phyloP scores from a whole-genome alignment of 1,284 basidiomycete genomes.

The Leccinum insolens region DNA sequence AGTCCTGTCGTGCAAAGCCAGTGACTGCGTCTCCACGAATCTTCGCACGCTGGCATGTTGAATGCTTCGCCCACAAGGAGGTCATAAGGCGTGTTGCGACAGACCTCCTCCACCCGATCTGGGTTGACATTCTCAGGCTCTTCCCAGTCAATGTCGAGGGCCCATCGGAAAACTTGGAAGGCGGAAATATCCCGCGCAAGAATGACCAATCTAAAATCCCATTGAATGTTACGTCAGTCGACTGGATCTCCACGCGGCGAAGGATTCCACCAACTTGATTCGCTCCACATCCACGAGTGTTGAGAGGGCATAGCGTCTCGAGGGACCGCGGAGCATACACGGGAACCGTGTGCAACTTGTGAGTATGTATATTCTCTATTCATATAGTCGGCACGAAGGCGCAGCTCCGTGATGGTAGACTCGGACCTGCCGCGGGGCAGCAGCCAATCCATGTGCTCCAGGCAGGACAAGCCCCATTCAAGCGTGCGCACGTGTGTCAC shows the following conservation, averaged over 20 bases:
- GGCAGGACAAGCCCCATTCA: too few species aligned
- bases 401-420: too few species aligned
- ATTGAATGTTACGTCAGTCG: background rate
- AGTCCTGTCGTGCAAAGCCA: constrained; percentile 16
- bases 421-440: too few species aligned
- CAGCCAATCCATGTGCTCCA: too few species aligned
- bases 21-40: constrained; percentile 14
- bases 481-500: too few species aligned
- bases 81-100: constrained; percentile 10
- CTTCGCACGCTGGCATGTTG: background rate
- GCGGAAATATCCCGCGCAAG: constrained; percentile 17
- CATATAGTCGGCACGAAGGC: too few species aligned
- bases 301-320: background rate
- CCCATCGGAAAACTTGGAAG: constrained; percentile 4
- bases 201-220: constrained; percentile 11
- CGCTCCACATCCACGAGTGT: background rate
- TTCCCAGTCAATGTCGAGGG: constrained; percentile 8
- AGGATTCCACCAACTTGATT: background rate
- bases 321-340: too few species aligned
- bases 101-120: constrained; percentile 9
- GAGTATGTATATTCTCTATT: too few species aligned
- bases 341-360: too few species aligned
- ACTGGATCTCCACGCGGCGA: background rate
- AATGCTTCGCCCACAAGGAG: constrained; percentile 13
- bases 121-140: constrained; percentile 24